Evolutionary conservation across 805 yeast species (phyloP), one percentile per base, ranked within the genome.

Genomic region (Kregervanrija fluxuum): DNA sequence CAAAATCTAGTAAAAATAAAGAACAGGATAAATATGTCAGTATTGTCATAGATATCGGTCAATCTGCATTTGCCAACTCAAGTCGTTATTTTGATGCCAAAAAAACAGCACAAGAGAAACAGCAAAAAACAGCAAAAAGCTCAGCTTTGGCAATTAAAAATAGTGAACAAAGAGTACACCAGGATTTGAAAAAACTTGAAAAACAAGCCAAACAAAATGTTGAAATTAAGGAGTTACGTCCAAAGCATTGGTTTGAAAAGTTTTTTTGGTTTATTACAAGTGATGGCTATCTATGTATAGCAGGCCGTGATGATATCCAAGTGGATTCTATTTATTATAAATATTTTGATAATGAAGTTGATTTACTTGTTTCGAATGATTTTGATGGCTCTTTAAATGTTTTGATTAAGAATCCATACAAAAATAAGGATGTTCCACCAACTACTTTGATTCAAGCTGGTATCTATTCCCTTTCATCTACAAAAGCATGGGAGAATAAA

Each of bases 221-320:
- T 16, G 65, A 57, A 28, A 65, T 83, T 45, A 80, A 76, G 49
- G 79, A 75, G 34, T 67, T 85, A 31, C 74, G 97, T 39, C 70
- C 76, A 4, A 88, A 87, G 39, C 82, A 71, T 59, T 90, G 96
- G 86, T 93, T 93, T 67, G 99, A 93, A 60, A 93, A 91, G 62
- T 91, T 82, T 62, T 79, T 73, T 56, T 93, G 99, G 99, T 93
- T 93, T 57, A 70, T 90, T n/a, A 77, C 96, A 0, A 80, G 82
- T 52, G 98, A 91, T 58, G 90, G 93, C 0, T 89, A 85, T 57
- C 66, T 93, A 41, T 85, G 95, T 47, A 63, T 93, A 44, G 88
- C 90, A 39, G 98, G 97, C 1, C 79, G 88, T 50, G 96, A 93
- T 59, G 75, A 72, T 16, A 61, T 77, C 4, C 98, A 91, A 60